phyloP scores from a whole-genome alignment of 192 early-diverging fungal genomes.

The Coemansia sp. region DNA sequence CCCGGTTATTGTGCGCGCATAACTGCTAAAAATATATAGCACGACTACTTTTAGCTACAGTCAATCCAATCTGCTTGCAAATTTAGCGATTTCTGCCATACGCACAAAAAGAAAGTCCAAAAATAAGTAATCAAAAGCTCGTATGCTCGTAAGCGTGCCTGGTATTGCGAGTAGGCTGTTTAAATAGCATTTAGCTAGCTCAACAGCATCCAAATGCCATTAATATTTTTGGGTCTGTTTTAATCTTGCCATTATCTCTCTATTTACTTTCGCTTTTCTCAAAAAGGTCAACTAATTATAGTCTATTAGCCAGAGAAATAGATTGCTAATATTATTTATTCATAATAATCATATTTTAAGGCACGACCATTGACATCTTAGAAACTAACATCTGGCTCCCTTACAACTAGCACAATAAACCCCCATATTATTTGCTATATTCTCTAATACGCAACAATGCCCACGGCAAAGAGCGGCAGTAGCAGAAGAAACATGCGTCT shows the following conservation, averaged over 20 bases:
- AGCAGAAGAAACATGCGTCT: background rate
- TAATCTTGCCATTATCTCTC: background rate
- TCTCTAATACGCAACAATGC: too few relatives aligned
- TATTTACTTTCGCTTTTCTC: background rate
- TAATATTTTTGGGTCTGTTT: background rate
- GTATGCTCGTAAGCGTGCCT: background rate
- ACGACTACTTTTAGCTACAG: constrained; percentile 6
- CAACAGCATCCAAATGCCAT: background rate
- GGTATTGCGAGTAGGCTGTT: background rate
- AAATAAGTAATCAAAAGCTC: background rate
- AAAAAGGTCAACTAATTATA: too few relatives aligned
- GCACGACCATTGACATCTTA: too few relatives aligned
- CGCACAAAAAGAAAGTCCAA: background rate
- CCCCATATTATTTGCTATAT: too few relatives aligned
- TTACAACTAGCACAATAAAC: too few relatives aligned
- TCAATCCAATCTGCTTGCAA: background rate
- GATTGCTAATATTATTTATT: too few relatives aligned
- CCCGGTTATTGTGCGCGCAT: background rate
- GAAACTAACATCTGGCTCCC: too few relatives aligned
- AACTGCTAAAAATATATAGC: constrained; percentile 3
- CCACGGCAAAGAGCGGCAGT: background rate
- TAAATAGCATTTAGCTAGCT: background rate
- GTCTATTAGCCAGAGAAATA: too few relatives aligned
- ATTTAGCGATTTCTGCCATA: background rate
- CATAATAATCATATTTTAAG: too few relatives aligned